Evolutionary conservation across 371 early-diverging fungal genomes (phyloP).

Genomic region (Mortierella sp.): DNA sequence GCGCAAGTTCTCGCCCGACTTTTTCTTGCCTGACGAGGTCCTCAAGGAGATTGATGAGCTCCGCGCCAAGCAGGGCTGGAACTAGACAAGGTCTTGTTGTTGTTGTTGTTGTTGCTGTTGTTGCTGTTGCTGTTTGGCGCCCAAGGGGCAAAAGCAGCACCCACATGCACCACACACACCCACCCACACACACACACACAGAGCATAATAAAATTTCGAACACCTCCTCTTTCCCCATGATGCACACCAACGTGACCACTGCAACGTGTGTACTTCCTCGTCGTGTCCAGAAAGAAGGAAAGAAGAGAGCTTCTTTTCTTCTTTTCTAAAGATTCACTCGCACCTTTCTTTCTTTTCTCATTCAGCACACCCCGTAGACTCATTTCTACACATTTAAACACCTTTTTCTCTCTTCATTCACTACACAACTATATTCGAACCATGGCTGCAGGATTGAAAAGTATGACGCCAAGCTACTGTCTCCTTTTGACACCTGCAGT

Average conservation of each 20-base stretch:
- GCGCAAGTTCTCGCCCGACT: conserved; percentile 71
- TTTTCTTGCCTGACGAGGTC: conserved; percentile 72
- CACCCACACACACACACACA: neutral
- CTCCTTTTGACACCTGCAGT: neutral
- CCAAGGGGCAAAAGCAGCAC: neutral
- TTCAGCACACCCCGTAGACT: neutral
- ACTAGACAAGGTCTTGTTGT: conserved; percentile 6
- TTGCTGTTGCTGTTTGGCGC: neutral
- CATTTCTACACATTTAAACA: neutral
- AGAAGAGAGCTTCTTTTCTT: conserved; percentile 7
- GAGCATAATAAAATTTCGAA: neutral
- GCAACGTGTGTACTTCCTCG: neutral
- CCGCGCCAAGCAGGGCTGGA: conserved; percentile 54
- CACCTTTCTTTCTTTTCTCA: neutral
- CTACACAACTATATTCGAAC: conserved; percentile 5
- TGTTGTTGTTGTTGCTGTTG: too few species aligned
- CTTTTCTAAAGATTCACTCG: neutral
- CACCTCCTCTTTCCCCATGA: conserved; percentile 3
- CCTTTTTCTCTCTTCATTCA: neutral
- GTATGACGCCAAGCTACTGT: conserved; percentile 23
- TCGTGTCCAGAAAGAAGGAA: neutral
- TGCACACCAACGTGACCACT: conserved; percentile 1
- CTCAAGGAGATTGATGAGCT: conserved; percentile 52
- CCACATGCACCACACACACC: neutral
- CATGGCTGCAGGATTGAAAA: conserved; percentile 56